Conservation (phyloP, 345 rosid genomes). For the Aethionema arabicum region DNA sequence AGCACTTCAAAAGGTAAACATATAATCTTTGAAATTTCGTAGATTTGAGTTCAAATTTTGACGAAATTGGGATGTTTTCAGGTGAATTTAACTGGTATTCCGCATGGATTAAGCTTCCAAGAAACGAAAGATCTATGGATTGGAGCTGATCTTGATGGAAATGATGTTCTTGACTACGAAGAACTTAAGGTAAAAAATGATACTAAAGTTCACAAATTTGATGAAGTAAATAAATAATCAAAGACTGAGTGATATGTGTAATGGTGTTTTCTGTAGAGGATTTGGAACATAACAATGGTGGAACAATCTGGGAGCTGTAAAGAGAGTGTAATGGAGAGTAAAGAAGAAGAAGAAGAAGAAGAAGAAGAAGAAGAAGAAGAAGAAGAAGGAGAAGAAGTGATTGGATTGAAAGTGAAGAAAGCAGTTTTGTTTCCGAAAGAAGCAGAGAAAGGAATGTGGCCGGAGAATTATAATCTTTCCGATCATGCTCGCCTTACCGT, state of each 20-base stretch:
- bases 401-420: constrained; percentile 71
- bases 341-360: constrained; percentile 29
- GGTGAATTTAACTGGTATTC: constrained; percentile 57
- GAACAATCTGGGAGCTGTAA: constrained; percentile 30
- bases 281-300: constrained; percentile 43
- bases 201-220: too few relatives aligned
- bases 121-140: constrained; percentile 63
- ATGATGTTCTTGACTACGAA: constrained; percentile 60
- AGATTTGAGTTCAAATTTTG: not conserved
- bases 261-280: constrained; percentile 31
- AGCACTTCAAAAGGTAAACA: constrained; percentile 61
- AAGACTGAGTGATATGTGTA: not conserved
- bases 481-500: constrained; percentile 93
- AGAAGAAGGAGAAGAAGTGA: constrained; percentile 40
- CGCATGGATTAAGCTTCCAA: constrained; percentile 61
- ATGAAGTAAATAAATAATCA: not conserved
- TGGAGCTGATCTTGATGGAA: constrained; percentile 57
- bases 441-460: constrained; percentile 92
- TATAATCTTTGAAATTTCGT: not conserved
- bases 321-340: constrained; percentile 26
- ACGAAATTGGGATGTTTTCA: constrained; percentile 22
- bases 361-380: constrained; percentile 24
- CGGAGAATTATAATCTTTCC: constrained; percentile 75
- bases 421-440: constrained; percentile 83
- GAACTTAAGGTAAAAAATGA: constrained; percentile 52